Base-by-base conservation (phyloP, 2,329 filamentous ascomycete genomes). In the Waltergamsia citrina region DNA sequence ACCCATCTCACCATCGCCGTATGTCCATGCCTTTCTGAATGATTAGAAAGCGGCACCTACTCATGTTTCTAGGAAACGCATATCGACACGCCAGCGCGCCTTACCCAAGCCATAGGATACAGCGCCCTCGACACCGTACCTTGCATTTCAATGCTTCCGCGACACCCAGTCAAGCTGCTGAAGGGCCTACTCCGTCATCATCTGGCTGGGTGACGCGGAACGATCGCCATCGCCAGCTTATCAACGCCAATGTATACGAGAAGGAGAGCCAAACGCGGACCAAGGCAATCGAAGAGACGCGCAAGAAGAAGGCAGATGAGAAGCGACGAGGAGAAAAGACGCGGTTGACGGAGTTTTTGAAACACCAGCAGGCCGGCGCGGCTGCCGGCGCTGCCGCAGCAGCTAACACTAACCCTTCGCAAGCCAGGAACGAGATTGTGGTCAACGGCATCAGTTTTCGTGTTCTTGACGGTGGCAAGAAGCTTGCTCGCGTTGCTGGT, bases 161-260 rank as follows among this genome's bases (percentile, higher is more conserved):
- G 26, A 49, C 55, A 7, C 37, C 56, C 8, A 7, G 14, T 4
- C 14, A 21, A 18, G 54, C 57, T 3, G 56, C 50, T 14, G 41
- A 43, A 17, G 46, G 47, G 17, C 56, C 74, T 14, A 41, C 45
- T 6, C 27, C 37, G 24, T 35, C 46, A 41, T 20, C 22, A 15
- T 36, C 50, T 21, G 51, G 49, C 4, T 90, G 81, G 76, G 72
- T 92, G 27, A 73, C 78, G 6, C 83, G 79, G 51, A 80, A 68
- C 32, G 83, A 84, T 52, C 80, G 81, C 32, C 83, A 88, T 51
- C 73, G 84, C 51, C 85, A 93, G 54, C 63, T 93, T 26, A 92
- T 93, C 57, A 93, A 90, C 51, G 74, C 80, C 15, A 74, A 75
- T 12, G 73, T 90, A 2, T 92, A 81, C 52, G 78, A 87, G 42